Evolutionary conservation across 1,284 basidiomycete genomes (phyloP).

Genomic region (Irpex sp.): DNA sequence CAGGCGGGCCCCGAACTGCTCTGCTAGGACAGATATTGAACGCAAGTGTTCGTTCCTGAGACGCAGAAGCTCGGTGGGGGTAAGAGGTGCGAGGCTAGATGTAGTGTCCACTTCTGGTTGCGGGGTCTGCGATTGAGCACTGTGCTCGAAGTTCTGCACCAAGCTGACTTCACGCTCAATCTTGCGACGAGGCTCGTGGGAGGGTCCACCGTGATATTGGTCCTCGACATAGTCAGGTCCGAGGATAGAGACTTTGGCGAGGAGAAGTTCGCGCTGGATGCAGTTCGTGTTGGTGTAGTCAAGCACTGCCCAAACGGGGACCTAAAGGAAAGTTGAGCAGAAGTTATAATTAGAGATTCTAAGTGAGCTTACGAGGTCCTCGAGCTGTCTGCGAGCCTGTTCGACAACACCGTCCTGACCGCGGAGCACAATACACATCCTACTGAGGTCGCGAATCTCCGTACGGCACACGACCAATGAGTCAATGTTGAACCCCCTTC

Average conservation of each 20-base stretch:
- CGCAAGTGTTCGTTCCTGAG: constrained; percentile 89
- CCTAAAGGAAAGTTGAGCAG: constrained; percentile 41
- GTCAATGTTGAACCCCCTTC: constrained; percentile 98
- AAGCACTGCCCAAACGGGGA: constrained; percentile 96
- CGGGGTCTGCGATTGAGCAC: constrained; percentile 17
- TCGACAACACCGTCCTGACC: constrained; percentile 98
- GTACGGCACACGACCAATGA: constrained; percentile 98
- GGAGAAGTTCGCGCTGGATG: constrained; percentile 33
- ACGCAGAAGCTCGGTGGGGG: constrained; percentile 79
- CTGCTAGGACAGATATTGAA: constrained; percentile 80
- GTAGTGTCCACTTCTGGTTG: constrained; percentile 18
- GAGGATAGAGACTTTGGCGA: constrained; percentile 77
- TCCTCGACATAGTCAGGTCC: constrained; percentile 97
- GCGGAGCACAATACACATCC: constrained; percentile 97
- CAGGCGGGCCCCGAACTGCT: constrained; percentile 90
- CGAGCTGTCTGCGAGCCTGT: constrained; percentile 91
- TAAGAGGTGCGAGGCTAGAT: constrained; percentile 28
- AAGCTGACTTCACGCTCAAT: constrained; percentile 66
- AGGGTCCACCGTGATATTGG: constrained; percentile 80
- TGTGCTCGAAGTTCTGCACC: constrained; percentile 73
- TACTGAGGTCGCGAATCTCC: constrained; percentile 94
- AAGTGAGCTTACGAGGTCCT: constrained; percentile 74
- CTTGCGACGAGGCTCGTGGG: constrained; percentile 69
- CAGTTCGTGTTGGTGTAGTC: constrained; percentile 91
- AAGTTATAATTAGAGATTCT: not conserved